Base-by-base conservation (phyloP, 345 rosid species). In the Gossypium mustelinum region DNA sequence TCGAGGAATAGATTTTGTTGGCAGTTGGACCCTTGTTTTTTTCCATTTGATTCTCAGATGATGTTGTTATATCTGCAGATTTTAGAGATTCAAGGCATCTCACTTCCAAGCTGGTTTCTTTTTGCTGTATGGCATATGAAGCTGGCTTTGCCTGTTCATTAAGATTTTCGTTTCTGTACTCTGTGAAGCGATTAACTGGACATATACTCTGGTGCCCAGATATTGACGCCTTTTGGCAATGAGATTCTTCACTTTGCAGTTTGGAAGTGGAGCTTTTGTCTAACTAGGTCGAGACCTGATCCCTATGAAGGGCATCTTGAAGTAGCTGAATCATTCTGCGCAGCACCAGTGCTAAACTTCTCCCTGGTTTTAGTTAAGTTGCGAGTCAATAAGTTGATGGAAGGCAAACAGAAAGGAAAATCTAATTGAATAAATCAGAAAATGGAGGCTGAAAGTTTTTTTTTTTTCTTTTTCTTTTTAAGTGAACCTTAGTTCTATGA, bases 301-400 rank as follows among this genome's bases (percentile, higher is more conserved):
- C 39, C 39, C 27, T 45, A 0, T 20, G 11, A 17, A 50, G 22
- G 22, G 48, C 29, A 44, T 82, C 45, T 79, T 25, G 68, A 22
- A 51, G 63, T 50, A 17, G 75, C 68, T 24, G 54, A 57, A 13
- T 45, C 84, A 65, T 25, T 77, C 44, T 43, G 81, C 48, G 83
- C 83, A 70, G 60, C n/a, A 16, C 80, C 82, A 27, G 81, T 24
- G 51, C 78, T 79, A 74, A 84, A 80, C 57, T 83, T 89, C 73
- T 73, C 89, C 84, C 94, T 91, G 78, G 59, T 84, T 65, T 51
- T 52, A 22, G 72, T 69, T 64, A 8, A 70, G 8, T 13, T 9
- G 22, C 11, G 11, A 27, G 29, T 34, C 5, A 29, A 12, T 1
- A 12, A 12, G 8, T 13, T 9, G 70, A 75, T 22, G 25, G 27